Base-by-base conservation (phyloP, 441 rosid genomes). In the Arabidopsis lyrata region DNA sequence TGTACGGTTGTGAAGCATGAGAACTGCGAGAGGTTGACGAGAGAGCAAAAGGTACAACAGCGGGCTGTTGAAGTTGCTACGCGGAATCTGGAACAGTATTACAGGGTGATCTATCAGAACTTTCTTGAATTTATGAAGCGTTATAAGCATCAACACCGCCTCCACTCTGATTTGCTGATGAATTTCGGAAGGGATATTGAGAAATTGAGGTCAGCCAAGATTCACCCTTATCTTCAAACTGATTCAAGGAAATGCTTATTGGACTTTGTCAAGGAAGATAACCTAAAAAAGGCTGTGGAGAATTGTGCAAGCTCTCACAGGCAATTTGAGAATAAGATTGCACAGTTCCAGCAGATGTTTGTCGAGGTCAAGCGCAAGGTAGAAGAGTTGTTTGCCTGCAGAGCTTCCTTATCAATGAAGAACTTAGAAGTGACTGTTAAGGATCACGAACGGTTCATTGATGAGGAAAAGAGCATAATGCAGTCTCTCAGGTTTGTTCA, bases 241-340 rank as follows among this genome's bases (percentile, higher is more conserved):
- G 72, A 73, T 53, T 63, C 84, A 8, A 77, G 88, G 72, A 86
- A 82, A 68, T 83, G 86, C 81, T 85, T 96, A 61, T 73, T 86
- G 75, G 99, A 96, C 83, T 89, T 96, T 77, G 89, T 90, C 60
- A 88, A 90, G 91, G 99, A 93, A 82, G 98, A 90, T 18, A 82
- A 78, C 74, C 78, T 96, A 84, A 85, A 85, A 72, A 93, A 86
- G 88, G 85, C 84, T 3, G 86, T 72, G 22, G 99, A 90, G 72
- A 87, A 56, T 63, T 88, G 97, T 75, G 80, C 79, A 76, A 85
- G 66, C 81, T 93, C 92, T 29, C 96, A 91, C 65, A 84, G 81
- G 85, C 98, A 90, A 83, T 96, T 93, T 83, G 97, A 93, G 86
- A 91, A 86, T 73, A 96, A 90, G 85, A 96, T 96, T 75, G 80